Evolutionary conservation across 2,329 filamentous ascomycete genomes (phyloP), one percentile per base, ranked within the genome.

Genomic region (Sporothrix humicola): DNA sequence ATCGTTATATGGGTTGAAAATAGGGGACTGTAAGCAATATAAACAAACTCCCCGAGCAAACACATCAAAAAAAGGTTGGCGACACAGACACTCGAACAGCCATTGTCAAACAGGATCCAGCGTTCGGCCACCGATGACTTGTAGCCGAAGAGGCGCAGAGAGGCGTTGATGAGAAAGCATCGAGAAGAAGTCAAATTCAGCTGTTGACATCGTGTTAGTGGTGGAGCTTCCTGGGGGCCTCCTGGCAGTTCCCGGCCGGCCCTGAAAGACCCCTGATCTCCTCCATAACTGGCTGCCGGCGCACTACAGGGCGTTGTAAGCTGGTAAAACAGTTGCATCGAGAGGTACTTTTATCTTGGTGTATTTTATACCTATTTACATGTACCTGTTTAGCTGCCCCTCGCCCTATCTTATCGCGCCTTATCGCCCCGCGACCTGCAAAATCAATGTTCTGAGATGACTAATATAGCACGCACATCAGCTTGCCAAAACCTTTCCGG

Each of bases 231-330:
- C 31, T 37, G 5, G 31, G 31, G 31, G 31, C 31, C 31, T 37
- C 31, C 31, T 37, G 31, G 31, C 31, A 37, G 31, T 37, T 37
- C 31, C 31, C 31, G 4, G 31, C 5, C 31, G 31, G 31, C 31
- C 31, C 31, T 37, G 31, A 37, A 37, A 20, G 17, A 66, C 26
- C 5, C 37, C 42, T 56, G 56, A 20, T 26, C 31, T 71, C 58
- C 58, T 20, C 37, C 15, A 7, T 73, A 42, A 73, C 68, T 73
- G 72, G 72, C 59, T 73, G 50, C 20, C 20, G 46, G 37, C 13
- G 3, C 5, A 17, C 56, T 56, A 37, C 15, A 69, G 46, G 54
- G 54, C 65, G 17, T 69, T 48, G 31, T 10, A n/a, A 15, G 3
- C 23, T 23, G 8, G 44, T 3, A 20, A 54, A 52, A 12, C 10